phyloP scores from a whole-genome alignment of 768 basidiomycete genomes.

The Termitomyces sp. region DNA sequence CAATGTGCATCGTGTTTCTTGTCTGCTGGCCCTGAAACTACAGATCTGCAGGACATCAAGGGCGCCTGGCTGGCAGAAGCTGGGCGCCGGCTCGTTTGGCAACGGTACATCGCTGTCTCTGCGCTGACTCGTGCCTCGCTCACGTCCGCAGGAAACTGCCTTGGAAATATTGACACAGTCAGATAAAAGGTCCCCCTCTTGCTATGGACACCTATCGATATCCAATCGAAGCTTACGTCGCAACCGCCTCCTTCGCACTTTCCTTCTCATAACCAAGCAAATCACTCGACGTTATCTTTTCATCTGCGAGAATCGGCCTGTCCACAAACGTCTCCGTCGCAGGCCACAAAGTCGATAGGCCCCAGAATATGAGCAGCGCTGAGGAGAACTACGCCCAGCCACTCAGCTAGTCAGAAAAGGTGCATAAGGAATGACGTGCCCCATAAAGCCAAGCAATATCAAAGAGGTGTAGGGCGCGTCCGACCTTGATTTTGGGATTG shows the following conservation, averaged over 20 bases:
- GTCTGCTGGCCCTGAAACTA: background rate
- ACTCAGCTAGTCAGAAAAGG: background rate
- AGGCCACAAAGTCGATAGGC: constrained; percentile 39
- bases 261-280: background rate
- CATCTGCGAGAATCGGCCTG: constrained; percentile 30
- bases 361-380: constrained; percentile 33
- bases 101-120: constrained; percentile 48
- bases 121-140: constrained; percentile 1
- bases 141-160: constrained; percentile 65
- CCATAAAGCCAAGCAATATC: constrained; percentile 78
- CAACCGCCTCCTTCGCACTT: background rate
- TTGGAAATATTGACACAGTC: no score
- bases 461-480: constrained; percentile 55
- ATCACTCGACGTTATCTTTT: background rate
- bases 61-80: constrained; percentile 86
- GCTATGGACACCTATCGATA: no score
- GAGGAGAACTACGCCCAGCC: constrained; percentile 35
- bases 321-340: constrained; percentile 42
- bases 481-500: constrained; percentile 61
- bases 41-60: constrained; percentile 66
- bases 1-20: constrained; percentile 49
- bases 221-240: background rate
- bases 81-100: constrained; percentile 92
- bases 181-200: no score
- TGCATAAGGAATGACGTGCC: constrained; percentile 41